Evolutionary conservation across 768 basidiomycete species (phyloP).

Genomic region (Sporobolomyces roseus): DNA sequence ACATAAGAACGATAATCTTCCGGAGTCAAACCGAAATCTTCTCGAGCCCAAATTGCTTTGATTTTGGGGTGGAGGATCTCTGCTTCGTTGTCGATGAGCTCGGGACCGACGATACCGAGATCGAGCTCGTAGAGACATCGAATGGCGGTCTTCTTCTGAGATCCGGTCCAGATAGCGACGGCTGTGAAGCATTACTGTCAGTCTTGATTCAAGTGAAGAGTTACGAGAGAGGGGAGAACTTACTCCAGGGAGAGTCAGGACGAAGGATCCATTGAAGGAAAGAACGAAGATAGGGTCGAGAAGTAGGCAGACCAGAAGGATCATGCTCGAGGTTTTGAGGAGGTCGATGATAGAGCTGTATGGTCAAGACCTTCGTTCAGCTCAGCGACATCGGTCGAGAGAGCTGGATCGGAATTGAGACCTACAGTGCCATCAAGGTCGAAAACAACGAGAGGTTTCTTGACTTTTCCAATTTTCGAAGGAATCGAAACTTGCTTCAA

Average conservation of each 20-base stretch:
- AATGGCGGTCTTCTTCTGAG: slow-evolving; percentile 23
- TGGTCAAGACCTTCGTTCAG: slow-evolving; percentile 3
- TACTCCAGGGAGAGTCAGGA: slow-evolving; percentile 30
- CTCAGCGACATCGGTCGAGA: not conserved
- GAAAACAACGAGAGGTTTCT: slow-evolving; percentile 18
- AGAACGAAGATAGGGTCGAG: slow-evolving; percentile 29
- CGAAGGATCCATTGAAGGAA: slow-evolving; percentile 30
- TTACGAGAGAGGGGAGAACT: not conserved
- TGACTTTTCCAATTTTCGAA: not conserved
- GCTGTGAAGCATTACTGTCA: not conserved
- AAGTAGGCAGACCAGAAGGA: slow-evolving; percentile 13
- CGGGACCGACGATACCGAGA: slow-evolving; percentile 32
- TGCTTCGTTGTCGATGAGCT: slow-evolving; percentile 13
- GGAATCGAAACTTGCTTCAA: not conserved
- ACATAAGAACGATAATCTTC: slow-evolving; percentile 30
- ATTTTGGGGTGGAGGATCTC: slow-evolving; percentile 36
- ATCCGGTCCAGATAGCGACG: slow-evolving; percentile 37
- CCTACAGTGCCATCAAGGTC: slow-evolving; percentile 37
- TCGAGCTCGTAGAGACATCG: slow-evolving; percentile 32
- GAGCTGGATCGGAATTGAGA: not conserved
- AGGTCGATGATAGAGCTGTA: slow-evolving; percentile 37
- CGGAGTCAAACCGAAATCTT: slow-evolving; percentile 24
- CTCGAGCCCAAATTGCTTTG: slow-evolving; percentile 34
- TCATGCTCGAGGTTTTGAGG: slow-evolving; percentile 37
- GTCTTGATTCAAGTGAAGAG: not conserved